phyloP scores from a whole-genome alignment of 2,329 filamentous ascomycete species.

The Neofusicoccum sp. region DNA sequence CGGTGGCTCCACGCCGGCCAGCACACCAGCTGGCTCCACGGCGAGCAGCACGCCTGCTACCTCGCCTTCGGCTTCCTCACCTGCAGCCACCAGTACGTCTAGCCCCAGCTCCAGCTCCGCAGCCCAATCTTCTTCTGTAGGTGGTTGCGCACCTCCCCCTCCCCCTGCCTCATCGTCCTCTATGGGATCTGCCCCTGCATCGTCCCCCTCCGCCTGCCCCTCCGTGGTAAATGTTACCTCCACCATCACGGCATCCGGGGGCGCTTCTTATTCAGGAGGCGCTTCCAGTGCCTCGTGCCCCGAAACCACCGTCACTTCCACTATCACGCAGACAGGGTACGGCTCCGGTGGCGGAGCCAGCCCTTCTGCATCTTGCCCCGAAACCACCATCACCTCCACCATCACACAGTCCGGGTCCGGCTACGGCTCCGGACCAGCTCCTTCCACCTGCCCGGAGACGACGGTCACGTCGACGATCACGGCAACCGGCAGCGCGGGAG shows the following conservation, averaged over 20 bases:
- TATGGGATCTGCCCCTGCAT: not conserved
- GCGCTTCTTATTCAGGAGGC: not conserved
- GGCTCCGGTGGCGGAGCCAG: not conserved
- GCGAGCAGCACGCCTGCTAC: not conserved
- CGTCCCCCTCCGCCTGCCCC: not conserved
- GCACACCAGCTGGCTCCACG: not conserved
- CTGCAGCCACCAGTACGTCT: constrained; percentile 3
- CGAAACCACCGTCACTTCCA: not conserved
- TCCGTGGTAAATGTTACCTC: not conserved
- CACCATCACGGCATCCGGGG: not conserved
- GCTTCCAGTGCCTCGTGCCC: not conserved
- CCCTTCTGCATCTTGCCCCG: not conserved
- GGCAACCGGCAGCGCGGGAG: not conserved
- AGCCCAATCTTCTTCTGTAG: not conserved
- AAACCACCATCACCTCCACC: not conserved
- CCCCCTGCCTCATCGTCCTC: not conserved
- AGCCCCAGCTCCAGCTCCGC: not conserved
- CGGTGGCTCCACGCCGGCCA: not conserved
- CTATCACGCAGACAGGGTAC: not conserved
- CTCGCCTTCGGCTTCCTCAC: not conserved
- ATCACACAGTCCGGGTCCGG: not conserved
- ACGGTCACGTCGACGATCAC: not conserved
- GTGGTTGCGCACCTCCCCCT: not conserved
- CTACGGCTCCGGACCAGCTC: not conserved
- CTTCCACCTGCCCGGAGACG: not conserved